Evolutionary conservation across 176 grass and related monocot species (phyloP).

Genomic region (Sorghum bicolor): Sorghum_bicolor_NCBIv3 NC_012879.2:59479501-59480000

Average conservation of each 20-base stretch:
- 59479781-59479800: constrained; percentile 28
- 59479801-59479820: constrained; percentile 18
- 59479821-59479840: constrained; percentile 39
- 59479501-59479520: background rate
- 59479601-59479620: constrained; percentile 33
- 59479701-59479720: background rate
- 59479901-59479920: background rate
- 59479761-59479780: too few species aligned
- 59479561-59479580: background rate
- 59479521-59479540: background rate
- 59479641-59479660: constrained; percentile 34
- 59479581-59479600: background rate
- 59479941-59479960: too few species aligned
- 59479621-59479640: constrained; percentile 4
- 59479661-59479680: background rate
- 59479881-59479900: background rate
- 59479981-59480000: too few species aligned
- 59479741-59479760: too few species aligned
- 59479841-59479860: constrained; percentile 5
- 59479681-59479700: background rate
- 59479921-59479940: background rate
- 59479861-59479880: constrained; percentile 5
- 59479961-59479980: too few species aligned
- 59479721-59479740: constrained; percentile 30
- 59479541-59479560: background rate